These are phyloP conservation scores for Vanderwaltozyma verrucispora DNA, from an alignment of 805 yeast species.

Conservation along the genomic window DNA sequence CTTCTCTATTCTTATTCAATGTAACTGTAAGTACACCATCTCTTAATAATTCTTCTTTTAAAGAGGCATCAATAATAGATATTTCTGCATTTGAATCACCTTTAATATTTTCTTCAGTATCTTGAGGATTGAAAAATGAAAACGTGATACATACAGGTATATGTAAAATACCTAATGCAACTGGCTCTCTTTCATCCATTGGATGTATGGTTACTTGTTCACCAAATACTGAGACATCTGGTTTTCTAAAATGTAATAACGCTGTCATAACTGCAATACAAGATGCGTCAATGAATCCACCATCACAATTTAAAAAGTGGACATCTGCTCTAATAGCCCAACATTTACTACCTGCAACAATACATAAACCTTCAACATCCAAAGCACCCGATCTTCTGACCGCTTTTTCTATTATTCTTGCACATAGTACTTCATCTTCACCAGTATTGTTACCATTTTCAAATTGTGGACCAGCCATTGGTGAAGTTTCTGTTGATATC, in stretches of 20 bases:
- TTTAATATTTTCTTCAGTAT: constrained; percentile 57
- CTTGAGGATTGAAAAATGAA: constrained; percentile 67
- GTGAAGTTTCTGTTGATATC: constrained; percentile 76
- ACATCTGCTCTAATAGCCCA: constrained; percentile 90
- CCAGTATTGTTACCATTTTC: constrained; percentile 59
- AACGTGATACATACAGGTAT: constrained; percentile 85
- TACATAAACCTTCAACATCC: constrained; percentile 84
- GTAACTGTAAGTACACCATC: constrained; percentile 80
- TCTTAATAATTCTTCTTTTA: constrained; percentile 65
- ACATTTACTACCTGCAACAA: constrained; percentile 80
- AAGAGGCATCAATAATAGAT: constrained; percentile 62
- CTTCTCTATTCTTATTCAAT: constrained; percentile 77
- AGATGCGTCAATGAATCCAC: constrained; percentile 83
- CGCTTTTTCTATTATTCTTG: constrained; percentile 83
- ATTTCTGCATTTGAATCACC: constrained; percentile 53
- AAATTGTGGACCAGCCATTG: constrained; percentile 82
- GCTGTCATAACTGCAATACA: constrained; percentile 87
- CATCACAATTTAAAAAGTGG: constrained; percentile 83
- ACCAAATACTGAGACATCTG: constrained; percentile 67
- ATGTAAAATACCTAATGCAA: constrained; percentile 74
- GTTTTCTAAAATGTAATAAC: constrained; percentile 69
- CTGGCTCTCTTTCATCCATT: constrained; percentile 73
- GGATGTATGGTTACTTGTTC: constrained; percentile 59
- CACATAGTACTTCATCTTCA: constrained; percentile 72
- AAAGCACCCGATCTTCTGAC: constrained; percentile 83